Percentiles rank a stretch among this genome's conserved stretches.
These are phyloP conservation scores for Trichophyton mentagrophytes DNA, from an alignment of 2,329 filamentous ascomycete genomes.

Conservation along the genomic window DNA sequence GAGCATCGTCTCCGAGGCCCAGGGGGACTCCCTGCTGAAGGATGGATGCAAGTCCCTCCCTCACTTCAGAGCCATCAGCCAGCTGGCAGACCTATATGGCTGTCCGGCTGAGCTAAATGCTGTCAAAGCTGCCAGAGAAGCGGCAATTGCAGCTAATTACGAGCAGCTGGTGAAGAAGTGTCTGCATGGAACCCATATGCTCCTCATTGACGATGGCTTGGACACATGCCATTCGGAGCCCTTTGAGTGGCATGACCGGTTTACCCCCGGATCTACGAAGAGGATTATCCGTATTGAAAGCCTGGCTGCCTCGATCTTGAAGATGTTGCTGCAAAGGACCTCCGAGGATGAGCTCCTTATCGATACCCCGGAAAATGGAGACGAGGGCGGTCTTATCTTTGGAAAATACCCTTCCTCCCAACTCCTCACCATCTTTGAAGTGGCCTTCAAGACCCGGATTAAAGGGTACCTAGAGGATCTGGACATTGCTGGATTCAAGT, in stretches of 20 bases:
- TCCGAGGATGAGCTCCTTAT: not conserved
- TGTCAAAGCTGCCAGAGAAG: constrained; percentile 38
- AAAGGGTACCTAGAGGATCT: constrained; percentile 47
- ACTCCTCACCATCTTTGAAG: constrained; percentile 2
- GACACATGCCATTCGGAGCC: constrained; percentile 43
- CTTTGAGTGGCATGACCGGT: constrained; percentile 53
- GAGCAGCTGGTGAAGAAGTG: constrained; percentile 51
- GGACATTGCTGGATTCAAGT: constrained; percentile 68
- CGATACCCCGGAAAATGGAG: not conserved
- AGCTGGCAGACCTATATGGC: constrained; percentile 52
- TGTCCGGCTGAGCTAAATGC: constrained; percentile 52
- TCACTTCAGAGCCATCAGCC: constrained; percentile 56
- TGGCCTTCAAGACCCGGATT: constrained; percentile 41
- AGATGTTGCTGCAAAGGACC: constrained; percentile 26
- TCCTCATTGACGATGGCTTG: constrained; percentile 69
- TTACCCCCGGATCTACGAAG: constrained; percentile 51
- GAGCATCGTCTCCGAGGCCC: constrained; percentile 60
- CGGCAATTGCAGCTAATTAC: constrained; percentile 38
- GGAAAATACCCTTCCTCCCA: not conserved
- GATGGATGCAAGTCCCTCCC: constrained; percentile 51
- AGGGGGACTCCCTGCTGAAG: constrained; percentile 49
- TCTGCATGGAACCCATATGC: constrained; percentile 56
- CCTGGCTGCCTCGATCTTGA: constrained; percentile 50
- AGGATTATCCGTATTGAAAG: constrained; percentile 68
- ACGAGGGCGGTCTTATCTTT: not conserved